Conservation (phyloP, 2,329 filamentous ascomycete species). For the Ophiostoma fasciatum region DNA sequence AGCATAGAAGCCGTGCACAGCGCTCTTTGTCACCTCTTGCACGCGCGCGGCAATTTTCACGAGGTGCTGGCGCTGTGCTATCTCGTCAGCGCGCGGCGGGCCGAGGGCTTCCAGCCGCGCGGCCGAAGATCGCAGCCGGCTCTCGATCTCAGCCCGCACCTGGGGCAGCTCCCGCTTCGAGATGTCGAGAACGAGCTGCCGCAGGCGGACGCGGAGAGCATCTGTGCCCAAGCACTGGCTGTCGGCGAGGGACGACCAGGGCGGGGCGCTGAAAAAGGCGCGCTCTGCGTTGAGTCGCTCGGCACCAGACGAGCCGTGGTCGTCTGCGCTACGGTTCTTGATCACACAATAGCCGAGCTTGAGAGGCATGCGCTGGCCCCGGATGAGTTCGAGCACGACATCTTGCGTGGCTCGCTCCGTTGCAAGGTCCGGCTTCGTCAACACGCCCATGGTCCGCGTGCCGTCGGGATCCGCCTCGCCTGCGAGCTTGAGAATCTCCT, state of each 20-base stretch:
- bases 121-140: conserved; percentile 6
- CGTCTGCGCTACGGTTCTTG: conserved; percentile 31
- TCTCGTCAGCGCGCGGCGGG: conserved; percentile 11
- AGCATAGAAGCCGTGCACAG: conserved; percentile 22
- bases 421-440: conserved; percentile 47
- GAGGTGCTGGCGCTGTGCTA: conserved; percentile 22
- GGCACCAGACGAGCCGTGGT: conserved; percentile 17
- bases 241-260: conserved; percentile 21
- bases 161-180: conserved; percentile 24
- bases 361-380: conserved; percentile 24
- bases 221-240: conserved; percentile 19
- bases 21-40: conserved; percentile 15
- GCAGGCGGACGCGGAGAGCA: conserved; percentile 21
- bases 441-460: conserved; percentile 28
- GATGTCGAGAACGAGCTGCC: conserved; percentile 23
- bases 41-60: conserved; percentile 20
- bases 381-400: conserved; percentile 26
- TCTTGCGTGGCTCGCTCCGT: conserved; percentile 23
- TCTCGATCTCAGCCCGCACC: conserved; percentile 19
- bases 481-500: conserved; percentile 24
- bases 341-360: conserved; percentile 34
- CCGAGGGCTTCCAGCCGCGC: conserved; percentile 18
- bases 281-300: conserved; percentile 21
- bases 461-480: conserved; percentile 25
- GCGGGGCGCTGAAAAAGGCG: conserved; percentile 21